A percentile compares a stretch with the other conserved stretches of the same genome.
Conservation (phyloP, 257 asterid species). For the Solanum corneliomulleri region DNA sequence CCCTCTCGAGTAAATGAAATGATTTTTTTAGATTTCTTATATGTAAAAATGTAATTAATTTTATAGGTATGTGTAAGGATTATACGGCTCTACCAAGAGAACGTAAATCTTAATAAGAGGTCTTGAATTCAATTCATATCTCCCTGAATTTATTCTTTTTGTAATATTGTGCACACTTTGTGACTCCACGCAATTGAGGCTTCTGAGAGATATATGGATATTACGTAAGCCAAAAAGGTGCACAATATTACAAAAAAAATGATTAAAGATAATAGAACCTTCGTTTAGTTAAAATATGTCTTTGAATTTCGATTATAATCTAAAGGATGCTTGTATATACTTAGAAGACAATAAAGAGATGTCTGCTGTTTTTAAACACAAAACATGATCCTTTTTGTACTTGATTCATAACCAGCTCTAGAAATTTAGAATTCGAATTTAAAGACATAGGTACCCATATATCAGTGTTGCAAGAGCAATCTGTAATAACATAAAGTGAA, state of each 20-base stretch:
- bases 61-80: neutral
- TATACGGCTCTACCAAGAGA: neutral
- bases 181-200: too few relatives aligned
- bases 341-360: neutral
- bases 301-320: too few relatives aligned
- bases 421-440: neutral
- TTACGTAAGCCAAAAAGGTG: too few relatives aligned
- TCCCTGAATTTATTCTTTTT: too few relatives aligned
- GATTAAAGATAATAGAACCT: too few relatives aligned
- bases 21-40: neutral
- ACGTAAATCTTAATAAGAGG: neutral
- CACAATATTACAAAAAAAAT: too few relatives aligned
- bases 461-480: neutral
- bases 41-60: neutral
- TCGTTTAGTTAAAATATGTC: accelerated
- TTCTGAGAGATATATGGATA: accelerated
- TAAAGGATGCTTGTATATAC: neutral
- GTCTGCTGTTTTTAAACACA: neutral
- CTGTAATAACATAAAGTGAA: neutral
- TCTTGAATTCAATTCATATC: neutral
- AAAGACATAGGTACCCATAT: neutral
- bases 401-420: neutral
- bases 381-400: neutral
- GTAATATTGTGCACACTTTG: too few relatives aligned
- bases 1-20: neutral